Conservation (phyloP, 2,329 filamentous ascomycete genomes). For the Colletotrichum euphorbiae region DNA sequence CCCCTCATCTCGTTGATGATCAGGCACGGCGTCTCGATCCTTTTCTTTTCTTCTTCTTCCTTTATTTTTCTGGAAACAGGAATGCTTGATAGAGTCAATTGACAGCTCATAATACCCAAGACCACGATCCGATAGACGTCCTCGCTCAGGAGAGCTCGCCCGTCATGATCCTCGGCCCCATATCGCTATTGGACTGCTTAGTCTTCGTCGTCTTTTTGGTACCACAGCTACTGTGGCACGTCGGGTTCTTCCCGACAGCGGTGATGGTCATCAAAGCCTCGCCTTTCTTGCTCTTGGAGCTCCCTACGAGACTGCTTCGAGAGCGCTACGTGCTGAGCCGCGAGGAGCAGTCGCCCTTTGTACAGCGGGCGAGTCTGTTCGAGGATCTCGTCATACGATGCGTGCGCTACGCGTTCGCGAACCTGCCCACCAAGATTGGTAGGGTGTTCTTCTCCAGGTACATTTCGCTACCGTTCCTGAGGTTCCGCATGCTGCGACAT, state of each 20-base stretch:
- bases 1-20: too few relatives aligned
- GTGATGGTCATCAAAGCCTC: slow-evolving; percentile 70
- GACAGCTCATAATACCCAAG: background rate
- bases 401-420: slow-evolving; percentile 81
- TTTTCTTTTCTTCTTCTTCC: too few relatives aligned
- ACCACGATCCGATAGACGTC: background rate
- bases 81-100: slow-evolving; percentile 11
- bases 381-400: slow-evolving; percentile 83
- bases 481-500: slow-evolving; percentile 80
- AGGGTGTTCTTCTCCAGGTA: slow-evolving; percentile 82
- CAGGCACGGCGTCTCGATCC: too few relatives aligned
- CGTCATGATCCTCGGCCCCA: slow-evolving; percentile 77
- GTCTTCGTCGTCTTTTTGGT: slow-evolving; percentile 78
- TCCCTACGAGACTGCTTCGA: slow-evolving; percentile 69
- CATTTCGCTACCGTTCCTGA: slow-evolving; percentile 79
- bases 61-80: background rate
- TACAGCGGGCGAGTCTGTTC: slow-evolving; percentile 76
- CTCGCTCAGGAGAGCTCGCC: background rate
- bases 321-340: slow-evolving; percentile 65
- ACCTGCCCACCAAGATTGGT: slow-evolving; percentile 75
- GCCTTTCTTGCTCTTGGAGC: slow-evolving; percentile 73
- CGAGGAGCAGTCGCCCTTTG: slow-evolving; percentile 62
- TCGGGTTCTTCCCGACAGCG: slow-evolving; percentile 70
- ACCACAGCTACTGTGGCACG: slow-evolving; percentile 77
- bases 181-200: slow-evolving; percentile 81